A percentile compares a stretch with the other conserved stretches of the same genome.
phyloP scores from a whole-genome alignment of 441 rosid genomes.

The Raphanus hybrid region DNA sequence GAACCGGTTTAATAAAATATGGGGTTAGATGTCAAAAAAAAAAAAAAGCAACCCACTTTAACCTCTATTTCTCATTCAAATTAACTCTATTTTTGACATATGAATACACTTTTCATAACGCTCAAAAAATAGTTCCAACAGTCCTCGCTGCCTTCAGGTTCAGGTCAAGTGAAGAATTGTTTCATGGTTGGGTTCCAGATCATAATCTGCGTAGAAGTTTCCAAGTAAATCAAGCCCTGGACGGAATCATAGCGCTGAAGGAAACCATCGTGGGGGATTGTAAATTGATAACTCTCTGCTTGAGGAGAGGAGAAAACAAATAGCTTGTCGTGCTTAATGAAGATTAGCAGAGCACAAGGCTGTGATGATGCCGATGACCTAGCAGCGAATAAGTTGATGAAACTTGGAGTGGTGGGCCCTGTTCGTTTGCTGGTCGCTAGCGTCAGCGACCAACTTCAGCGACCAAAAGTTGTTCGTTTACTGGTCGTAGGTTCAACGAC shows the following conservation, averaged over 20 bases:
- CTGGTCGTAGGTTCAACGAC: too few relatives aligned
- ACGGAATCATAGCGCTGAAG: neutral
- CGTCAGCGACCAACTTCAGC: too few relatives aligned
- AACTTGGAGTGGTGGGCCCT: slow-evolving; percentile 3
- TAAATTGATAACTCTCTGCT: neutral
- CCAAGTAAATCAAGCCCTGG: slow-evolving; percentile 13
- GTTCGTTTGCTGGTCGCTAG: too few relatives aligned
- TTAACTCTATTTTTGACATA: too few relatives aligned
- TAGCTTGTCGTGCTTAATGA: neutral
- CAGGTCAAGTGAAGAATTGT: slow-evolving; percentile 11
- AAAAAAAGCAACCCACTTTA: too few relatives aligned
- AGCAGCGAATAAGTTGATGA: slow-evolving; percentile 7
- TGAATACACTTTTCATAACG: too few relatives aligned
- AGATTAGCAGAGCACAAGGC: slow-evolving; percentile 15
- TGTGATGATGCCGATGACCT: neutral
- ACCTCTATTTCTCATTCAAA: too few relatives aligned
- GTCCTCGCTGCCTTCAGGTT: neutral
- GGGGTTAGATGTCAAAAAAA: too few relatives aligned
- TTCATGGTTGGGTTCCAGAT: slow-evolving; percentile 21
- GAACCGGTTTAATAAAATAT: too few relatives aligned
- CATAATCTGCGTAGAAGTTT: neutral
- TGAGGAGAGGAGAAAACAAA: slow-evolving; percentile 16
- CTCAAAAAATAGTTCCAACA: too few relatives aligned
- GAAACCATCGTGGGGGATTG: neutral
- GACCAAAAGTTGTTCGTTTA: too few relatives aligned